These are phyloP conservation scores for Neofusicoccum kwambonambiense DNA, from an alignment of 2,329 filamentous ascomycete genomes.

Conservation along the genomic window DNA sequence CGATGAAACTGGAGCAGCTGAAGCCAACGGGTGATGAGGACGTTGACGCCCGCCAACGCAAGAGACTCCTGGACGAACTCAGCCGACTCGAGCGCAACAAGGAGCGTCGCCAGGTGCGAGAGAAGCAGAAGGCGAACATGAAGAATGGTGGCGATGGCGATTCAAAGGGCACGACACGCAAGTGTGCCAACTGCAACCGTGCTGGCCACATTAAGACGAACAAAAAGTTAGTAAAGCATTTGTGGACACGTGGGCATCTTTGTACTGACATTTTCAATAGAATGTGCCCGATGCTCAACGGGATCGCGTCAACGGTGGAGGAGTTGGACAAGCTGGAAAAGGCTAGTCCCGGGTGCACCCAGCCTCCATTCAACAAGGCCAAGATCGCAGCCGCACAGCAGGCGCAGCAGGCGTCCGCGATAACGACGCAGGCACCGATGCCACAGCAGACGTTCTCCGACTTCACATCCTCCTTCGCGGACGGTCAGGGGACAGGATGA, in stretches of 20 bases:
- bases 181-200: slow-evolving; percentile 96
- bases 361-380: slow-evolving; percentile 6
- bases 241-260: neutral
- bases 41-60: slow-evolving; percentile 60
- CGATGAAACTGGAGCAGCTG: slow-evolving; percentile 63
- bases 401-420: neutral
- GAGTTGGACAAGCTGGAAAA: slow-evolving; percentile 12
- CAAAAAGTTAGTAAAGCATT: slow-evolving; percentile 67
- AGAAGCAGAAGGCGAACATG: slow-evolving; percentile 74
- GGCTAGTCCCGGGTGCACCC: slow-evolving; percentile 9
- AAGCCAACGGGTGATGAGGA: slow-evolving; percentile 67
- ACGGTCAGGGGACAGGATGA: neutral
- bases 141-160: slow-evolving; percentile 40
- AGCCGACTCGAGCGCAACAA: slow-evolving; percentile 86
- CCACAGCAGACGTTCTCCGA: slow-evolving; percentile 1
- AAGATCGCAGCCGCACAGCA: slow-evolving; percentile 3
- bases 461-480: neutral
- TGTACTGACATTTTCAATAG: neutral
- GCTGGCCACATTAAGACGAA: slow-evolving; percentile 99
- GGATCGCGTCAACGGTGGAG: slow-evolving; percentile 5
- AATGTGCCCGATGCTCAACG: slow-evolving; percentile 19
- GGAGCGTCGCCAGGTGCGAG: slow-evolving; percentile 82
- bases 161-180: slow-evolving; percentile 65
- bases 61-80: slow-evolving; percentile 67
- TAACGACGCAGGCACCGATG: neutral